Percentiles rank a stretch among this genome's conserved stretches.
These are phyloP conservation scores for Exophiala alcalophila DNA, from an alignment of 2,329 filamentous ascomycete species.

Conservation along the genomic window DNA sequence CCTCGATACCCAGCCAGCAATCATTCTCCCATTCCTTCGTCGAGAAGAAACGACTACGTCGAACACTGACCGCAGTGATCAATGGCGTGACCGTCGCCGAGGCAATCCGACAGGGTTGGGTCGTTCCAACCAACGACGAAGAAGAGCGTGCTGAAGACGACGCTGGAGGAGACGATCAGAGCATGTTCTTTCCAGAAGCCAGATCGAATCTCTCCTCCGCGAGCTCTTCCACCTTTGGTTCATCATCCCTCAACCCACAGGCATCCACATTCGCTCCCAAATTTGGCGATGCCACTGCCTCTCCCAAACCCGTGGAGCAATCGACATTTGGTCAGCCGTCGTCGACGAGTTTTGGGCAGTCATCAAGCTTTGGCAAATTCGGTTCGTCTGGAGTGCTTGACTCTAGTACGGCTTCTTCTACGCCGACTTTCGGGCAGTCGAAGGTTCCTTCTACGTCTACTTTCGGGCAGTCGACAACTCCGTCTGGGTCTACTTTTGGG, in stretches of 20 bases:
- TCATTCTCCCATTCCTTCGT: constrained; percentile 54
- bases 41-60: constrained; percentile 56
- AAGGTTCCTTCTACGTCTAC: not conserved
- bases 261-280: constrained; percentile 20
- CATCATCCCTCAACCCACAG: constrained; percentile 19
- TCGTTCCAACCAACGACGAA: constrained; percentile 37
- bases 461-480: not conserved
- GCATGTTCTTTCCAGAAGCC: constrained; percentile 29
- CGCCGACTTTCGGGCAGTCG: not conserved
- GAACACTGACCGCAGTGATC: constrained; percentile 56
- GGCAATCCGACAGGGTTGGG: constrained; percentile 49
- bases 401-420: not conserved
- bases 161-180: constrained; percentile 34
- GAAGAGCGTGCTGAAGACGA: constrained; percentile 40
- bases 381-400: not conserved
- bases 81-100: constrained; percentile 54
- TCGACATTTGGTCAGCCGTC: constrained; percentile 9
- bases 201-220: constrained; percentile 1
- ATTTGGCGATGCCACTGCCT: constrained; percentile 13
- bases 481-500: not conserved
- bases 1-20: constrained; percentile 41
- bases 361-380: constrained; percentile 2
- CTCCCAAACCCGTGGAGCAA: constrained; percentile 1
- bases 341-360: constrained; percentile 1
- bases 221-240: constrained; percentile 8